Base-by-base conservation (phyloP, 2,329 filamentous ascomycete genomes). In the Byssochlamys sp. region DNA sequence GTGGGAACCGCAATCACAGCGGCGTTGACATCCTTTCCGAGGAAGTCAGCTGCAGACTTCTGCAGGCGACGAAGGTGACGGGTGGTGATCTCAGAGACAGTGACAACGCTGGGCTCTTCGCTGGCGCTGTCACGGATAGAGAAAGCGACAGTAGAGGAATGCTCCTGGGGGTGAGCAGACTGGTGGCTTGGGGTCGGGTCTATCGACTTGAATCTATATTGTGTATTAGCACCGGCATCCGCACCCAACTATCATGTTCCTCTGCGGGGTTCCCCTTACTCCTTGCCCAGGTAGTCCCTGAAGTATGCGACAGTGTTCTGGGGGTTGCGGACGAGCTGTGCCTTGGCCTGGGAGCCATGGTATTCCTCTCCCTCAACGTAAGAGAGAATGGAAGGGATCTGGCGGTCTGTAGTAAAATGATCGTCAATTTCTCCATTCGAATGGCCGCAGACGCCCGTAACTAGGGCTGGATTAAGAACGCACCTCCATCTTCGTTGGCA, bases 301-400 rank as follows among this genome's bases (percentile, higher is more conserved):
- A 97, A 99, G 80, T 90, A 95, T 71, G 90, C 89, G 70, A 96
- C 84, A 25, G 94, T 96, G 81, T 97, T 97, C 73, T 84, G 84
- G 63, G 90, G 82, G 77, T 99, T 97, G 71, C 94, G 88, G 65
- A 97, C 83, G 59, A 97, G 84, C 78, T 97, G 92, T 63, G 83
- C 81, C 83, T 97, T 99, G 69, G 92, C 94, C 78, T 99, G 92
- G 63, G 89, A 87, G 69, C 94, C 94, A 71, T 95, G 91, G 77
- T 95, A 96, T 78, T 99, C 92, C 72, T 99, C 94, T 64, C 91
- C 94, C 57, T 91, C 87, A 69, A 95, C 87, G 74, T 99, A 99
- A 39, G 94, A 96, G 67, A 99, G 81, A 66, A 95, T 85, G 50
- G 91, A 90, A 64, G 94, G 94, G 64, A 99, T 99, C 76, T 97